These are phyloP conservation scores for Xylaria castorea DNA, from an alignment of 495 filamentous ascomycete genomes.

Conservation along the genomic window DNA sequence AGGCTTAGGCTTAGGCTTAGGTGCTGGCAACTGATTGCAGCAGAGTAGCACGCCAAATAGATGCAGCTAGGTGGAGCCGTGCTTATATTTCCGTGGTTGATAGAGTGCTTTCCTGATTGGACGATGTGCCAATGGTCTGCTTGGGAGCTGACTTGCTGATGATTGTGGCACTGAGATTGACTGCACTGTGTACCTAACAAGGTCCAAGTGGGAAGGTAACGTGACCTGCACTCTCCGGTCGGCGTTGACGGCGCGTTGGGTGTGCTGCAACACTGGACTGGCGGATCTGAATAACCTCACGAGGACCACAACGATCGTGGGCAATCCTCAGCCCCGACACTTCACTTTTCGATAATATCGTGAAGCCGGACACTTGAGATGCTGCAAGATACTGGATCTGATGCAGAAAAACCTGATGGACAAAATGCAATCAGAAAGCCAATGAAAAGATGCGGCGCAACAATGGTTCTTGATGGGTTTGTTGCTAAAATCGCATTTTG, in stretches of 20 bases:
- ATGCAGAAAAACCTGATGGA: constrained; percentile 42
- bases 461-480: constrained; percentile 57
- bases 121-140: constrained; percentile 3
- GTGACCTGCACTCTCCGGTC: constrained; percentile 48
- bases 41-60: constrained; percentile 2
- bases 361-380: constrained; percentile 28
- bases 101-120: constrained; percentile 7
- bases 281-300: constrained; percentile 56
- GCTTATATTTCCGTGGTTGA: constrained; percentile 4
- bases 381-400: constrained; percentile 32
- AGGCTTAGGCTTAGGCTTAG: constrained; percentile 1
- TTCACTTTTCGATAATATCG: constrained; percentile 27
- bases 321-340: constrained; percentile 18
- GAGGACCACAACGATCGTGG: constrained; percentile 31
- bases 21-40: constrained; percentile 8
- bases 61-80: constrained; percentile 9
- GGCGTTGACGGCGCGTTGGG: constrained; percentile 27
- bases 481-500: constrained; percentile 38
- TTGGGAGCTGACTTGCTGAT: constrained; percentile 14
- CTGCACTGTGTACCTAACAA: constrained; percentile 10
- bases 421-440: constrained; percentile 40
- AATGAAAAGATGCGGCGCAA: constrained; percentile 38
- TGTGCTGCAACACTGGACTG: constrained; percentile 38
- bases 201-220: constrained; percentile 35
- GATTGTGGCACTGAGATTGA: neutral